Evolutionary conservation across 164 flowering plant genomes (phyloP), one percentile per base, ranked within the genome.

Genomic region (Nymphaea thermarum): DNA sequence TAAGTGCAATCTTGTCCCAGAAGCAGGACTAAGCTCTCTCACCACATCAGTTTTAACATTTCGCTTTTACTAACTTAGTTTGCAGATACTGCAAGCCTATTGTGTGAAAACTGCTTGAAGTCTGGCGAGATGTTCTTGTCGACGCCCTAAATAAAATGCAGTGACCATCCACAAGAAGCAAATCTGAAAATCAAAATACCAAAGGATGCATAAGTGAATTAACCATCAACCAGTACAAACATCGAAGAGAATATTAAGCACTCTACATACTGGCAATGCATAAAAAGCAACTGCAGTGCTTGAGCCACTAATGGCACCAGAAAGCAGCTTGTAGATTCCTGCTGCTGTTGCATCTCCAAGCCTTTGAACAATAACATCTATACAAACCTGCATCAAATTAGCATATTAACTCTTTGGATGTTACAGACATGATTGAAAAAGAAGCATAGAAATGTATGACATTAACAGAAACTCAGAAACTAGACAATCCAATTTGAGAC

Each of bases 281-380:
- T 84, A 89, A 6, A 91, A 85, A 63, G 96, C 84, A 64, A 82
- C 80, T 5, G 71, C 77, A 51, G 97, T 83, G 65, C 79, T 71
- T 66, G 65, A 83, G 73, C 81, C 82, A 71, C 86, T 69, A 11
- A 85, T 78, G 70, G 76, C 77, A 84, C 84, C 78, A 66, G 76
- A 80, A 14, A 94, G 85, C 25, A 94, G 77, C 76, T 87, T 85
- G 88, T 82, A 94, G 78, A 91, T 75, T 71, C 90, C 97, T 42
- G 98, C 97, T 11, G 98, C 98, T 62, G 98, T 77, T n/a, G 97
- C 97, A 81, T 94, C 97, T 71, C 97, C 98, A 68, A 89, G 89
- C 77, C 98, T 84, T 73, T 94, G 97, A 72, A 94, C 88, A 64
- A 93, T 77, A 25, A 93, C 98, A 79, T 91, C 98, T 64, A 94